phyloP scores from a whole-genome alignment of 2,329 filamentous ascomycete species.

The Penicillium sp. region DNA sequence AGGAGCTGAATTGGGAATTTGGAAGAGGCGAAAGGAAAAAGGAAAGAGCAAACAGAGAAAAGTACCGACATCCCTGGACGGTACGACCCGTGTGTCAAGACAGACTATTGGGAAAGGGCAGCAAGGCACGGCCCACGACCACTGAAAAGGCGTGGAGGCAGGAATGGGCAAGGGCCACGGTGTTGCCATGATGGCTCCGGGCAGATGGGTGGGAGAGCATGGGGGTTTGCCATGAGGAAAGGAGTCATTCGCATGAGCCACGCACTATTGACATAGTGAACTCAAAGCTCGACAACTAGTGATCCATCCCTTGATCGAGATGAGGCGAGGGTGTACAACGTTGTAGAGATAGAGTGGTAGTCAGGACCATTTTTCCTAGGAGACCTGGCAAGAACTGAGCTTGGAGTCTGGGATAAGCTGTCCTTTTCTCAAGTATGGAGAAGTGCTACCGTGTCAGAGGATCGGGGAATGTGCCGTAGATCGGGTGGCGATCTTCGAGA shows the following conservation, averaged over 20 bases:
- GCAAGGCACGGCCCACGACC: constrained; percentile 8
- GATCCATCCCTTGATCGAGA: constrained; percentile 14
- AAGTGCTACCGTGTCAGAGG: constrained; percentile 19
- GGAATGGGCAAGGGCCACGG: constrained; percentile 3
- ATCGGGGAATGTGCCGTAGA: constrained; percentile 16
- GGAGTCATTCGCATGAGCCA: background rate
- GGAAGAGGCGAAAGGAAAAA: background rate
- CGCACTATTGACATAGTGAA: constrained; percentile 13
- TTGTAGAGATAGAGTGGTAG: constrained; percentile 6
- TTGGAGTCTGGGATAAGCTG: background rate
- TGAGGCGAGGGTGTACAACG: background rate
- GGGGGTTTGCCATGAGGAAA: background rate
- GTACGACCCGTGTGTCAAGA: constrained; percentile 4
- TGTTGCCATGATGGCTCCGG: background rate
- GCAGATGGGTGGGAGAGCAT: background rate
- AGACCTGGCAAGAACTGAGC: background rate
- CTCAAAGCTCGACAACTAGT: constrained; percentile 1
- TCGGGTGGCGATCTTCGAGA: constrained; percentile 13
- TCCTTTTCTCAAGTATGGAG: constrained; percentile 15
- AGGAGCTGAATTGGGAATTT: background rate
- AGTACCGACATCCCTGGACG: background rate
- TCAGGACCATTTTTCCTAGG: background rate
- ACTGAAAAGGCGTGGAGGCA: background rate
- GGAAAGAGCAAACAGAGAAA: background rate
- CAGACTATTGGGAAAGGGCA: constrained; percentile 1